Evolutionary conservation across 2,329 filamentous ascomycete species (phyloP).

Genomic region (Alternaria arborescens): DNA sequence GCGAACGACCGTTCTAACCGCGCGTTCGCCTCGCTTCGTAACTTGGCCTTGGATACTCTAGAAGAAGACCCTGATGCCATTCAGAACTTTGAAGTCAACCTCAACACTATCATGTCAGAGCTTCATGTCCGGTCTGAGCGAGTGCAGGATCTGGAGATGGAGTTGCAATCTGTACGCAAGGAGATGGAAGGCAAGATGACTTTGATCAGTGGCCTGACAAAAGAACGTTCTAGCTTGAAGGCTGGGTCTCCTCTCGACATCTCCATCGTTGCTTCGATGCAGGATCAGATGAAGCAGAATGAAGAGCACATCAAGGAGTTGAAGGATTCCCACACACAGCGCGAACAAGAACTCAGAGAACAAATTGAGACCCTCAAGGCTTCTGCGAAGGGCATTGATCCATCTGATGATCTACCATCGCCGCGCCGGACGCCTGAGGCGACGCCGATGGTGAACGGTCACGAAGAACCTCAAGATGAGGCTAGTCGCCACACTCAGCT

Average conservation of each 20-base stretch:
- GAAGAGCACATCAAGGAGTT: slow-evolving; percentile 79
- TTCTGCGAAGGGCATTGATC: slow-evolving; percentile 52
- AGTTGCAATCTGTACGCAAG: slow-evolving; percentile 83
- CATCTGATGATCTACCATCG: slow-evolving; percentile 29
- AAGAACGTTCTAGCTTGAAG: slow-evolving; percentile 90
- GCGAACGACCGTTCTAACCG: slow-evolving; percentile 89
- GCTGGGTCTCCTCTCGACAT: slow-evolving; percentile 84
- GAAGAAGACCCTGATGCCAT: slow-evolving; percentile 82
- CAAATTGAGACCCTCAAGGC: slow-evolving; percentile 75
- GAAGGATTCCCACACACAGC: slow-evolving; percentile 73
- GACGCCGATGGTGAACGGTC: slow-evolving; percentile 11
- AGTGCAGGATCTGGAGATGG: slow-evolving; percentile 87
- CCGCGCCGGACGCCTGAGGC: slow-evolving; percentile 20
- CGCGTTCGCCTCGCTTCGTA: slow-evolving; percentile 87
- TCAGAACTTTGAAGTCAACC: slow-evolving; percentile 90
- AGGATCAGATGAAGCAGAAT: slow-evolving; percentile 86
- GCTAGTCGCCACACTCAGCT: slow-evolving; percentile 65
- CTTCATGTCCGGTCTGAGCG: slow-evolving; percentile 86
- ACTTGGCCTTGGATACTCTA: slow-evolving; percentile 87
- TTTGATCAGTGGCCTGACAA: slow-evolving; percentile 91
- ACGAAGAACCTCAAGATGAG: slow-evolving; percentile 33
- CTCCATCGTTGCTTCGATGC: slow-evolving; percentile 84
- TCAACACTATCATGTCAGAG: slow-evolving; percentile 93
- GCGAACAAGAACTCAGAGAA: slow-evolving; percentile 76
- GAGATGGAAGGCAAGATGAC: slow-evolving; percentile 98